These are phyloP conservation scores for Leccinum sublutescens DNA, from an alignment of 768 basidiomycete species.

Conservation along the genomic window DNA sequence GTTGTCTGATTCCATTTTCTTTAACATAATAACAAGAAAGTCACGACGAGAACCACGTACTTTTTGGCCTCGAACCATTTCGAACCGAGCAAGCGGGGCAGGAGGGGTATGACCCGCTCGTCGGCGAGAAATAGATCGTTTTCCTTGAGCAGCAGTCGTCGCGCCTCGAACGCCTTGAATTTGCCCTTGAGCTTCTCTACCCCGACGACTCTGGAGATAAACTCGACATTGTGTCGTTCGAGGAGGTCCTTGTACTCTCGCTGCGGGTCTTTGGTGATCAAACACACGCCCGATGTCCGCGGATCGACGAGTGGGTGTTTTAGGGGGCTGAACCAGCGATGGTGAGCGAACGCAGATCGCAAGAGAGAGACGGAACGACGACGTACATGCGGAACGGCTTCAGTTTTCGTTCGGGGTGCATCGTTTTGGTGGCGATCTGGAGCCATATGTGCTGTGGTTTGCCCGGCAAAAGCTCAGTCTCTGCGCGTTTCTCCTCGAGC, in stretches of 20 bases:
- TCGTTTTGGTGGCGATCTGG: conserved; percentile 81
- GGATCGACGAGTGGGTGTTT: conserved; percentile 83
- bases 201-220: conserved; percentile 89
- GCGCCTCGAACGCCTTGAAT: conserved; percentile 80
- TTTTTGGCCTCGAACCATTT: conserved; percentile 96
- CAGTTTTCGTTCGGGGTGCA: conserved; percentile 68
- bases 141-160: conserved; percentile 80
- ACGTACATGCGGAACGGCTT: conserved; percentile 86
- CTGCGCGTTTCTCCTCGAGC: conserved; percentile 59
- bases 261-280: conserved; percentile 96
- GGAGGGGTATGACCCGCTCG: conserved; percentile 81
- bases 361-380: neutral
- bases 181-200: conserved; percentile 92
- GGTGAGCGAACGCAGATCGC: conserved; percentile 1
- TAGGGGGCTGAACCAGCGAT: conserved; percentile 48
- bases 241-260: conserved; percentile 94
- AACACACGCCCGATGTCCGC: conserved; percentile 73
- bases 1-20: conserved; percentile 51
- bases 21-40: neutral
- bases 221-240: conserved; percentile 73
- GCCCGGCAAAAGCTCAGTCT: conserved; percentile 70
- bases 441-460: conserved; percentile 91
- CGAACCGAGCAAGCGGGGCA: conserved; percentile 83
- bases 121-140: conserved; percentile 94
- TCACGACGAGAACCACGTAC: conserved; percentile 47